Evolutionary conservation across 192 early-diverging fungal genomes (phyloP).

Genomic region (Coemansia sp.): DNA sequence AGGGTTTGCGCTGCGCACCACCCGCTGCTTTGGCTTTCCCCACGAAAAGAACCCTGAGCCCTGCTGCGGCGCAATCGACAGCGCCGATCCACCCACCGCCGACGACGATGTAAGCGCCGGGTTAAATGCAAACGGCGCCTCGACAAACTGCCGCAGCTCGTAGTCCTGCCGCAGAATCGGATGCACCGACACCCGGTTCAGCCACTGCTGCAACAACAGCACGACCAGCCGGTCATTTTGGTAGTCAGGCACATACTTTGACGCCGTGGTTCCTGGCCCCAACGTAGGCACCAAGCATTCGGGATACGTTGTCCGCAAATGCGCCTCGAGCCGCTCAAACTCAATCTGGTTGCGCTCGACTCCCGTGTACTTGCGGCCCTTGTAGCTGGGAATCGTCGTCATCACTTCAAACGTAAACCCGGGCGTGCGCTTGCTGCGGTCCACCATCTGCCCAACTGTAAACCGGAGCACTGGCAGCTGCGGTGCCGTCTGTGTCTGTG

Average conservation of each 20-base stretch:
- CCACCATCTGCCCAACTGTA: conserved; percentile 44
- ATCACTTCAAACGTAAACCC: conserved; percentile 38
- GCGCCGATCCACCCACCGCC: conserved; percentile 13
- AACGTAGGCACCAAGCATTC: conserved; percentile 56
- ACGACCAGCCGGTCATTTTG: conserved; percentile 55
- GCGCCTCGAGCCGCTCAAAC: conserved; percentile 51
- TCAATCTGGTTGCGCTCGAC: conserved; percentile 53
- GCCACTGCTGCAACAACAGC: conserved; percentile 51
- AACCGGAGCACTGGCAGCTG: conserved; percentile 36
- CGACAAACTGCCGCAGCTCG: conserved; percentile 58
- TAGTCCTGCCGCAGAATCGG: conserved; percentile 56
- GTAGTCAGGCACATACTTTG: conserved; percentile 52
- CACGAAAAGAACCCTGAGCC: conserved; percentile 42
- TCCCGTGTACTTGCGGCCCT: conserved; percentile 50
- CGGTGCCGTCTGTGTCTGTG: not conserved
- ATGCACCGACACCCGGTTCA: conserved; percentile 46
- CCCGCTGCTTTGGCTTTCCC: conserved; percentile 23
- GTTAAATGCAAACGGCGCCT: conserved; percentile 56
- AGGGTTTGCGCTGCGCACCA: conserved; percentile 28
- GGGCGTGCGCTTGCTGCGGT: conserved; percentile 47
- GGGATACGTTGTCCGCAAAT: conserved; percentile 54
- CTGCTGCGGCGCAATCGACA: conserved; percentile 29
- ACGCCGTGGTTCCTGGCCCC: conserved; percentile 39
- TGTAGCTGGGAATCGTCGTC: conserved; percentile 49
- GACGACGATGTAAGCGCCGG: conserved; percentile 32